These are phyloP conservation scores for Globisporangium acanthophoron DNA, from an alignment of 352 stramenopile genomes.

Conservation along the genomic window DNA sequence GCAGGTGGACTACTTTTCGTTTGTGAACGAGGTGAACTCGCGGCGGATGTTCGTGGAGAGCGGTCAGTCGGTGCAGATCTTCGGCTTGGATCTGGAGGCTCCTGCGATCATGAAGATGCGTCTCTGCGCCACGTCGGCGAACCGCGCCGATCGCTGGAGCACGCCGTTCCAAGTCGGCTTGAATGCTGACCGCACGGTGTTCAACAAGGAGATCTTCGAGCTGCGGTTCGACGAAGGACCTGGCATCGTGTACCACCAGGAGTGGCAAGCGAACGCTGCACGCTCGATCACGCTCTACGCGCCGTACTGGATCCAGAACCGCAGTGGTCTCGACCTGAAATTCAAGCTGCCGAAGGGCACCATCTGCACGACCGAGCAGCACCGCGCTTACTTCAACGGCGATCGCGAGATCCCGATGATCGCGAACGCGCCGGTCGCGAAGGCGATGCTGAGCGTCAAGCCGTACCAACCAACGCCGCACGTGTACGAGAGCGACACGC, in stretches of 20 bases:
- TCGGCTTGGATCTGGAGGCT: constrained; percentile 62
- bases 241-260: constrained; percentile 55
- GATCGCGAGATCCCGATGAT: constrained; percentile 64
- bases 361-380: constrained; percentile 55
- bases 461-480: constrained; percentile 67
- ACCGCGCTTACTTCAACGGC: constrained; percentile 61
- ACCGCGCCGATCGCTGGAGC: constrained; percentile 49
- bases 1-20: constrained; percentile 62
- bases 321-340: constrained; percentile 64
- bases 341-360: constrained; percentile 60
- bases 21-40: constrained; percentile 75
- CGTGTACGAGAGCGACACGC: constrained; percentile 46
- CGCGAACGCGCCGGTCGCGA: constrained; percentile 45
- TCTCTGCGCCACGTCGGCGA: constrained; percentile 51
- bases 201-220: constrained; percentile 54
- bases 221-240: constrained; percentile 60
- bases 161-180: constrained; percentile 55
- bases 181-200: constrained; percentile 35
- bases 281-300: constrained; percentile 63
- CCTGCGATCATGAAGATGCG: constrained; percentile 75
- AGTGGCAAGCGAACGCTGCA: constrained; percentile 52
- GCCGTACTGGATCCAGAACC: constrained; percentile 86
- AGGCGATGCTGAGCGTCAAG: constrained; percentile 60
- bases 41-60: constrained; percentile 72
- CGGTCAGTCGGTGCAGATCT: constrained; percentile 76